These are phyloP conservation scores for Spongospora subterranea DNA, from an alignment of 208 protist species.

Conservation along the genomic window DNA sequence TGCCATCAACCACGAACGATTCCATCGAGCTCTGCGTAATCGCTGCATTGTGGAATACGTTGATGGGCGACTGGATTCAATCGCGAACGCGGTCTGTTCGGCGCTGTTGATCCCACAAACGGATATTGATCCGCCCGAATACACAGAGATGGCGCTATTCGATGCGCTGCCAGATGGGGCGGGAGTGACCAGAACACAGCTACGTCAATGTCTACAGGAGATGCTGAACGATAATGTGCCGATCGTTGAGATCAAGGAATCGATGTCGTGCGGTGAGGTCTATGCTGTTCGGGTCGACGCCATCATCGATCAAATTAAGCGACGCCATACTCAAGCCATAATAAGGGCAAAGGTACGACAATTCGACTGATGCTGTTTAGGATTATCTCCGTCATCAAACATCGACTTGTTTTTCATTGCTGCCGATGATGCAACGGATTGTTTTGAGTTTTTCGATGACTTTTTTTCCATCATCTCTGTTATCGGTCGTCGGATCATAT, in stretches of 20 bases:
- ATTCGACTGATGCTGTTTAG: too few relatives aligned
- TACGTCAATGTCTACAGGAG: not conserved
- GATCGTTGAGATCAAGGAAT: slow-evolving; percentile 48
- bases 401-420: too few relatives aligned
- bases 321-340: slow-evolving; percentile 32
- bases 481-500: too few relatives aligned
- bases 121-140: not conserved
- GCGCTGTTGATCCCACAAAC: not conserved
- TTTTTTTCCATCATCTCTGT: too few relatives aligned
- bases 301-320: not conserved
- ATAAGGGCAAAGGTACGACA: not conserved
- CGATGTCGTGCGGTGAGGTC: slow-evolving; percentile 36
- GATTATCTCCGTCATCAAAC: too few relatives aligned
- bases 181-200: not conserved
- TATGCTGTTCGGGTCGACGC: slow-evolving; percentile 34
- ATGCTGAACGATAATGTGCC: slow-evolving; percentile 42
- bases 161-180: not conserved
- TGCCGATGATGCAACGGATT: too few relatives aligned
- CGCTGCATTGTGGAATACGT: not conserved
- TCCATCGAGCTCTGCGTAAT: not conserved
- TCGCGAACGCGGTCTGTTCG: not conserved
- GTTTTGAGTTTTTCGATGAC: too few relatives aligned
- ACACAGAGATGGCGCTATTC: slow-evolving; percentile 48
- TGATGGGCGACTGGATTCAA: not conserved
- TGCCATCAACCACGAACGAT: not conserved